Base-by-base conservation (phyloP, 1,139 yeast genomes). In the Taiozyma sp. region DNA sequence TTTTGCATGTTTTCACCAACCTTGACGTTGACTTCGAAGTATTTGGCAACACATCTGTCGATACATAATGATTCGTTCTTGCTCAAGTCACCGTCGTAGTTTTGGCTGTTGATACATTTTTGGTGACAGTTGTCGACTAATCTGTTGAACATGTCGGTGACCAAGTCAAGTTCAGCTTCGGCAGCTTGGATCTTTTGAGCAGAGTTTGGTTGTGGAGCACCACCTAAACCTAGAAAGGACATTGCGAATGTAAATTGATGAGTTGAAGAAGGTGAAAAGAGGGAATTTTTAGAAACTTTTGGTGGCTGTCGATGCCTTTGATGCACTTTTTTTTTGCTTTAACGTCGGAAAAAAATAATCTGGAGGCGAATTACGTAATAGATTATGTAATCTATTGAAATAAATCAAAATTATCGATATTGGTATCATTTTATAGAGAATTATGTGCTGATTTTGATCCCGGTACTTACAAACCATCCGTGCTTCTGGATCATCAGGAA, bases 21-120 rank as follows among this genome's bases (percentile, higher is more conserved):
- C 74, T 91, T 88, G 59, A 90, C 95, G 70, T 93, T 93, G 60
- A 96, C 91, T 65, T 91, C 97, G 64, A 95, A 95, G 73, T 93
- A 93, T 73, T 93, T 93, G 64, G 96, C 83, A 57, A 93, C 99
- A 75, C 99, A 93, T 78, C 99, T 85, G 74, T 93, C 99, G 61
- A 95, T 79, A 71, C 99, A 93, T 52, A 89, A 78, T 46, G 93
- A 83, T 73, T 93, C 99, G 65, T 79, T 84, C 76, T 89, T 90
- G 73, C 79, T 80, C 59, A 93, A 77, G 36, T 87, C 95, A 51
- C 93, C 87, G 54, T 89, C 95, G 75, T 92, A 92, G 24, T 69
- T 55, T 28, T 46, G 59, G 72, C 74, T 60, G 68, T 68, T 52
- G 68, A 93, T 87, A 74, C 99, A 93, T 75, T 93, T 93, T 64